Base-by-base conservation (phyloP, 2,329 filamentous ascomycete genomes). In the Gaeumannomyces tritici region DNA sequence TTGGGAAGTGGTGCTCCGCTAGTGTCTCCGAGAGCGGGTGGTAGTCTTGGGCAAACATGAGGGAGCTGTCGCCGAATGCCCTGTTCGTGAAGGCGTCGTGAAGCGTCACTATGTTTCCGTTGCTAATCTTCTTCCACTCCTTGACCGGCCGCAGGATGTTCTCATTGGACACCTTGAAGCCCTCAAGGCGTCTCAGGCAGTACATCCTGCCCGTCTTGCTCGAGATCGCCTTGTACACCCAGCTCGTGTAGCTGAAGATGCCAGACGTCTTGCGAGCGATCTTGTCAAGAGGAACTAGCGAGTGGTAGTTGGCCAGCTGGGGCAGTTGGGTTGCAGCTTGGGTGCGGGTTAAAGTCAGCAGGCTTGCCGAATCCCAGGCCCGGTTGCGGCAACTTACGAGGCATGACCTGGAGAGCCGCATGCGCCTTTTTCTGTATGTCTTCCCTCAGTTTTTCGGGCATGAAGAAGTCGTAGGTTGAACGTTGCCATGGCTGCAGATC, bases 221-320 rank as follows among this genome's bases (percentile, higher is more conserved):
- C 8, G 91, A 96, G 28, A 89, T 87, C 11, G 93, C 93, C 77
- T 98, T 98, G 78, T 97, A 99, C 0, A 96, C 85, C 91, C 93
- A 98, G 69, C 89, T 96, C 7, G 89, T 86, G 70, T 91, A 96
- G 31, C 92, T 91, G 74, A 97, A 97, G 21, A 89, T 85, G 15
- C 85, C 83, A 4, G 87, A 84, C 67, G 88, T 91, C 73, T 91
- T 93, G 67, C 92, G 85, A 60, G 83, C 89, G 21, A 47, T 55
- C 11, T 88, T 90, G 73, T 98, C 93, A 56, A 99, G 79, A 4
- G 93, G 91, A 11, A 97, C 92, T 13, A 99, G 81, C 4, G 92
- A 96, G 74, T 98, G 93, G 72, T 95, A 98, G 69, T 92, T 88
- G 70, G 96, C 91, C 51, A 61, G 27, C 27, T 61, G 47, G n/a